Base-by-base conservation (phyloP, 1,139 yeast genomes). In the Scheffersomyces quercinus region DNA sequence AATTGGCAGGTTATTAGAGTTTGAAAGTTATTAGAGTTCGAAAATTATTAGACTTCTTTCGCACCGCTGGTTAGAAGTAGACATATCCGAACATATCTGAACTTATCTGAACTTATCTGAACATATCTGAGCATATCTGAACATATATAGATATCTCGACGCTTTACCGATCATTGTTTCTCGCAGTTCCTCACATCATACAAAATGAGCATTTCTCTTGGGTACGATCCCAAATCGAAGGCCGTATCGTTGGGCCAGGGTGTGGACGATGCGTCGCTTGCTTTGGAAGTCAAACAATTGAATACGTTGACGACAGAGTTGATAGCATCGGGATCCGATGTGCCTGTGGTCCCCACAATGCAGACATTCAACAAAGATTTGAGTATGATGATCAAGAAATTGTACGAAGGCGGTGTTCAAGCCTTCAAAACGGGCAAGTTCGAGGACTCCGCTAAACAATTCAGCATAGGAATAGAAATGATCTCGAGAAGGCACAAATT, bases 401-500 rank as follows among this genome's bases (percentile, higher is more conserved):
- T 90, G 59, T 85, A 85, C 50, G 90, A 84, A 45, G 72, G 85
- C 13, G 97, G 95, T 1, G 76, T 84, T 6, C 76, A 73, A 37
- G 73, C 85, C 8, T 75, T 88, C 60, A 81, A 83, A 58, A 73
- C 75, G 40, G 79, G 78, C 26, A 84, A 85, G 56, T 76, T 75
- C 51, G 72, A 70, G 4, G 97, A 89, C 13, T 90, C 97, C 1
- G 79, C 81, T 40, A 84, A 84, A 60, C 83, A 83, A 56, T 81
- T 88, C 56, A 65, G 83, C 8, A 71, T 89, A 47, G 97, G 96
- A 1, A 73, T 93, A 36, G 95, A 88, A 44, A 81, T 90, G 82
- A 86, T 91, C 14, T 69, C 79, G 49, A 82, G 88, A 53, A 80
- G 98, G 62, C 83, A 90, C 29, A 84, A 88, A 56, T 90, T 91